Evolutionary conservation across 2,329 filamentous ascomycete genomes (phyloP), one percentile per base, ranked within the genome.

Genomic region (Karstenula rhodostoma): DNA sequence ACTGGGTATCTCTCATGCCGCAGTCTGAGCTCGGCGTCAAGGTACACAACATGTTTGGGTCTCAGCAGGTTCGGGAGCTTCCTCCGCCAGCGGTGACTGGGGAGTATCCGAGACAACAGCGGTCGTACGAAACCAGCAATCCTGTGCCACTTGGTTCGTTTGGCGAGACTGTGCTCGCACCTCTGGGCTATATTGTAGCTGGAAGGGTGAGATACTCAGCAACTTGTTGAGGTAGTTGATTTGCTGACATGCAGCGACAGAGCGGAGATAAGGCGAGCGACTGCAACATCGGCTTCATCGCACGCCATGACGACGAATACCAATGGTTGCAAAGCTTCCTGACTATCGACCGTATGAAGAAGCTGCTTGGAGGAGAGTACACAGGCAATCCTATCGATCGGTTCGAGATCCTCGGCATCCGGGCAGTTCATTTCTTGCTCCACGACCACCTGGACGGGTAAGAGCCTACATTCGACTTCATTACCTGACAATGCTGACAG

Each of bases 381-480:
- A 72, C 70, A 40, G 63, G 67, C 1, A 69, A 73, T 40, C 57
- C 78, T 19, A 73, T 81, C 42, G 77, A 79, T 62, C 68, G 78
- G 1, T 76, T 78, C 50, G 78, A 80, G 61, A 71, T 80, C 62
- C 73, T 71, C 1, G 69, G 74, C 17, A 73, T 80, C 22, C 65
- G 68, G 27, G 78, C 78, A 2, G 78, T 81, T 46, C 79, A 81
- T 64, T 80, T 80, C 60, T 65, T 83, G 43, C 65, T 84, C 23
- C 76, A 82, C 57, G 82, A 83, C 63, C 81, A 83, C 62, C 69
- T 83, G 8, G 80, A 82, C 54, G 72, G 80, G 0, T 52, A 42
- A 52, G 33, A 15, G 8, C 15, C 5, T 9, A 27, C 29, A 10
- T 23, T 52, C n/a, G 9, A n/a, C 22, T n/a, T n/a, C 13, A 5